Conservation (phyloP, 352 stramenopile species). For the Phytophthora pluvialis region DNA sequence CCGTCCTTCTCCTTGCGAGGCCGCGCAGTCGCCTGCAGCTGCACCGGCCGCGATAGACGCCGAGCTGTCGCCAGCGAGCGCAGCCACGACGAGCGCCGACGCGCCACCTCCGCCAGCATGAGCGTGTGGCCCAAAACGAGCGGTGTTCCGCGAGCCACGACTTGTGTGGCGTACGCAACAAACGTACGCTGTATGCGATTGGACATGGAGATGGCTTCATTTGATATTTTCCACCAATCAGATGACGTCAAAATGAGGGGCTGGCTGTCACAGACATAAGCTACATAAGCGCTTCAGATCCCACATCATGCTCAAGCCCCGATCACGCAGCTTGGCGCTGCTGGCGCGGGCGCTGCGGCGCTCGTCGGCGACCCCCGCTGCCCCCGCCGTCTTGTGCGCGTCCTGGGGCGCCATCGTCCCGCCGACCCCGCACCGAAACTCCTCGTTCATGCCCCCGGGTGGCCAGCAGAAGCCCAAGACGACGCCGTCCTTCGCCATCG, state of each 20-base stretch:
- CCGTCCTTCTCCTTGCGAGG: conserved; percentile 1
- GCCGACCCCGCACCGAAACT: conserved; percentile 6
- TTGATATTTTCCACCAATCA: conserved; percentile 8
- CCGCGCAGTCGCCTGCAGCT: conserved; percentile 23
- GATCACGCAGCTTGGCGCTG: conserved; percentile 23
- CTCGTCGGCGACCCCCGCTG: background rate
- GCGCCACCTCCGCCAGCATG: conserved; percentile 38
- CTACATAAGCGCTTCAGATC: background rate
- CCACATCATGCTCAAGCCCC: conserved; percentile 22
- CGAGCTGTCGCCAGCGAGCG: conserved; percentile 26
- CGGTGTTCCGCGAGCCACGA: conserved; percentile 12
- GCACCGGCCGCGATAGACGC: conserved; percentile 25
- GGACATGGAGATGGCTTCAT: no score
- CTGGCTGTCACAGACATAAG: background rate
- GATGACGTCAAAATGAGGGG: conserved; percentile 12
- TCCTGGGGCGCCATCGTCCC: background rate
- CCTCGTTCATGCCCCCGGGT: conserved; percentile 22
- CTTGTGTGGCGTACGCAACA: conserved; percentile 11
- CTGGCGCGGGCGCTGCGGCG: conserved; percentile 26
- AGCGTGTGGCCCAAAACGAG: conserved; percentile 32
- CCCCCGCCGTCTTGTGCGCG: background rate
- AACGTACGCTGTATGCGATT: no score
- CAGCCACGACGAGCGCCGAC: conserved; percentile 35
- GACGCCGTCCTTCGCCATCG: conserved; percentile 58
- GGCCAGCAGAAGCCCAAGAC: conserved; percentile 20